Conservation (phyloP, 73 alveolate species). For the Uronychia setigera region DNA sequence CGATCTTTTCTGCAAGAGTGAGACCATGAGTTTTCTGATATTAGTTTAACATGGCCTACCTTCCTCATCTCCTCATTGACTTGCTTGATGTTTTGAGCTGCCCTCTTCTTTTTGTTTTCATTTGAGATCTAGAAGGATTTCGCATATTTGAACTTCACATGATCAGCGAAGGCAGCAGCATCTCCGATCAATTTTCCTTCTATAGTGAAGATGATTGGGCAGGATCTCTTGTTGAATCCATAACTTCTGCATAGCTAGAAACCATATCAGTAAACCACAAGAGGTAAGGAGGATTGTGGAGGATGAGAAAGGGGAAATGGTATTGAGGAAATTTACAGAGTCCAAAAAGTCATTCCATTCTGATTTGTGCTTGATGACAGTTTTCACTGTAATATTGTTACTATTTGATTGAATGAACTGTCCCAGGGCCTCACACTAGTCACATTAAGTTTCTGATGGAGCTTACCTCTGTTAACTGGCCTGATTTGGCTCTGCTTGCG, state of each 20-base stretch:
- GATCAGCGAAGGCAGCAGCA: conserved; percentile 55
- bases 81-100: conserved; percentile 39
- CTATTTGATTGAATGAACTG: conserved; percentile 41
- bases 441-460: neutral
- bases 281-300: too few relatives aligned
- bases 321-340: conserved; percentile 18
- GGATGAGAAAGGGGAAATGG: too few relatives aligned
- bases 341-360: conserved; percentile 69
- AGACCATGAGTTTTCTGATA: conserved; percentile 45
- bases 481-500: conserved; percentile 51
- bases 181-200: conserved; percentile 79
- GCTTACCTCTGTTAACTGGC: conserved; percentile 55
- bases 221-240: conserved; percentile 62
- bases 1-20: conserved; percentile 42
- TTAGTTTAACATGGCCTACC: neutral
- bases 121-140: conserved; percentile 49
- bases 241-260: conserved; percentile 47
- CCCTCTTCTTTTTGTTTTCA: conserved; percentile 53
- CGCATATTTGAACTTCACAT: conserved; percentile 50
- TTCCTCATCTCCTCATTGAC: conserved; percentile 62
- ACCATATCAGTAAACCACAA: too few relatives aligned
- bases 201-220: conserved; percentile 69
- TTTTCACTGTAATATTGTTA: conserved; percentile 34
- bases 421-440: conserved; percentile 61
- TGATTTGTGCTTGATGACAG: conserved; percentile 53